Conservation (phyloP, 2,329 filamentous ascomycete genomes). For the Plenodomus biglobosus region DNA sequence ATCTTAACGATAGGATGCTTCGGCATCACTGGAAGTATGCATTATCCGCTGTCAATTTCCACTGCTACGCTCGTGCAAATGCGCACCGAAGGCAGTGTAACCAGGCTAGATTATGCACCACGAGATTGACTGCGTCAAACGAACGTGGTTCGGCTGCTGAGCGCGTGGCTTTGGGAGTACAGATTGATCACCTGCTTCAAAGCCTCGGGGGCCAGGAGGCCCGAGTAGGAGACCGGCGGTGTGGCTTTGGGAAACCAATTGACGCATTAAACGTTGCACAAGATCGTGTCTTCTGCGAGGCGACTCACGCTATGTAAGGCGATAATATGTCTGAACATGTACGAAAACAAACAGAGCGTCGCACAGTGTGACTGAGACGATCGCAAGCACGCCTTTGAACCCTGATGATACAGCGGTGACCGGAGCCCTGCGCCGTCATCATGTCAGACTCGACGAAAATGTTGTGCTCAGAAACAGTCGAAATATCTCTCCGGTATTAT, state of each 20-base stretch:
- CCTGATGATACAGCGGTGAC: constrained; percentile 15
- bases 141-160: constrained; percentile 27
- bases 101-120: constrained; percentile 40
- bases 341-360: constrained; percentile 8
- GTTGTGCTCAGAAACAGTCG: not conserved
- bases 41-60: constrained; percentile 18
- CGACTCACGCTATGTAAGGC: constrained; percentile 15
- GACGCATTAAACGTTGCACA: constrained; percentile 12
- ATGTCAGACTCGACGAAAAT: constrained; percentile 10
- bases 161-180: constrained; percentile 21
- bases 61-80: constrained; percentile 17
- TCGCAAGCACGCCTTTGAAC: constrained; percentile 4
- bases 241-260: constrained; percentile 4
- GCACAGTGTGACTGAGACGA: constrained; percentile 10
- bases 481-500: not conserved
- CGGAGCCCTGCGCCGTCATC: constrained; percentile 13
- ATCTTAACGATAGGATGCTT: constrained; percentile 1
- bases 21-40: constrained; percentile 6
- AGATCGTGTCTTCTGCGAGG: constrained; percentile 19
- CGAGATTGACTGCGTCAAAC: constrained; percentile 29
- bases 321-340: constrained; percentile 14
- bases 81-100: constrained; percentile 21
- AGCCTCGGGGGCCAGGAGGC: constrained; percentile 10
- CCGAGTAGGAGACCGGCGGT: constrained; percentile 8
- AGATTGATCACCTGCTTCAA: constrained; percentile 24